A percentile compares a stretch with the other conserved stretches of the same genome.
Conservation (phyloP, 306 rosid species). For the Oxytropis ochrocephala region DNA sequence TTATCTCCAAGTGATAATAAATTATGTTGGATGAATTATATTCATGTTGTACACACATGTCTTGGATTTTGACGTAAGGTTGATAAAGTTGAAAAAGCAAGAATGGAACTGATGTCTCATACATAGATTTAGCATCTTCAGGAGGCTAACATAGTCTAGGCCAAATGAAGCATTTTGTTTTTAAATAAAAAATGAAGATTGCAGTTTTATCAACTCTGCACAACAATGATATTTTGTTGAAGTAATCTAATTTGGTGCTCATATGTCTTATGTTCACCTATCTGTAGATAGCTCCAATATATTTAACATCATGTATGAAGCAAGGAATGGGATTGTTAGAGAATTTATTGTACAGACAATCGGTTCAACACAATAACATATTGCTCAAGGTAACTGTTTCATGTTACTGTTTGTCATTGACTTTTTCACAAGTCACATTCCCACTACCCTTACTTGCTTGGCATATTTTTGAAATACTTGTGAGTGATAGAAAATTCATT, state of each 20-base stretch:
- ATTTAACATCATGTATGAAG: slow-evolving; percentile 86
- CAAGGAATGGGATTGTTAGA: slow-evolving; percentile 90
- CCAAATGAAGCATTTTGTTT: not conserved
- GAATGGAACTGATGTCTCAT: not conserved
- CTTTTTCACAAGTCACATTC: not conserved
- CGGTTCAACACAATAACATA: slow-evolving; percentile 57
- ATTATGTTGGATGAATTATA: slow-evolving; percentile 5
- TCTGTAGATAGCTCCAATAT: slow-evolving; percentile 92
- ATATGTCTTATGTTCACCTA: slow-evolving; percentile 19
- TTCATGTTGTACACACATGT: not conserved
- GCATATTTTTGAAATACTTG: slow-evolving; percentile 17
- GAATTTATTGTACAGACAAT: slow-evolving; percentile 63
- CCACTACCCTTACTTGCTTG: not conserved
- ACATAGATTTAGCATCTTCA: not conserved
- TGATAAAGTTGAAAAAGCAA: not conserved
- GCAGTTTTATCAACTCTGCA: not conserved
- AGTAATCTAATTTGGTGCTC: slow-evolving; percentile 23
- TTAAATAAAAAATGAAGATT: not conserved
- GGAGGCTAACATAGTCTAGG: not conserved
- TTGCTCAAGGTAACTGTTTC: slow-evolving; percentile 67
- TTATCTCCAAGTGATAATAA: slow-evolving; percentile 8
- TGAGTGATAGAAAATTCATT: slow-evolving; percentile 21
- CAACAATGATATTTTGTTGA: not conserved
- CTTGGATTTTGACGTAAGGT: slow-evolving; percentile 9
- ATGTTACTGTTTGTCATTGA: slow-evolving; percentile 3